Conservation (phyloP, 2,329 filamentous ascomycete species). For the Alternaria gansuensis region DNA sequence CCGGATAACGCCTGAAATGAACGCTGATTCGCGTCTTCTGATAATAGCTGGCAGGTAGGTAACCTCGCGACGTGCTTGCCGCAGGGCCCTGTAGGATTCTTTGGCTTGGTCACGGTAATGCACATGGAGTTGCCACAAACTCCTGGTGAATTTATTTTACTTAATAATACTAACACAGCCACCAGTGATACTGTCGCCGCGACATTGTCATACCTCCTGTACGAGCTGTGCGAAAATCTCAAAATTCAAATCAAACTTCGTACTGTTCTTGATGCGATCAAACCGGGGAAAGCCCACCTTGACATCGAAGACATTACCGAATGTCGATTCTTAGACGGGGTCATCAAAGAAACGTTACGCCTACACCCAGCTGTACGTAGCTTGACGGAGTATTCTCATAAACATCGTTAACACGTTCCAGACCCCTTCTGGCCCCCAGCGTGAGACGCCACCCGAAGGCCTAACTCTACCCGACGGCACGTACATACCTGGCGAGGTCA, state of each 20-base stretch:
- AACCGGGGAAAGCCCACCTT: constrained; percentile 33
- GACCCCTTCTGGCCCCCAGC: constrained; percentile 45
- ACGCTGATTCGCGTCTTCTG: constrained; percentile 40
- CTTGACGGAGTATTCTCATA: not conserved
- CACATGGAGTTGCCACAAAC: not conserved
- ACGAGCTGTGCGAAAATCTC: constrained; percentile 43
- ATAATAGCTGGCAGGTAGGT: constrained; percentile 46
- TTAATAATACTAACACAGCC: not conserved
- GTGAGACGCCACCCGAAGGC: constrained; percentile 47
- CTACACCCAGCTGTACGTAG: constrained; percentile 40
- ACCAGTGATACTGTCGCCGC: constrained; percentile 43
- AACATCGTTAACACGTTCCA: constrained; percentile 6
- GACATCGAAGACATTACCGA: constrained; percentile 40
- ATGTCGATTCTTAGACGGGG: constrained; percentile 42
- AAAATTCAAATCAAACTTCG: constrained; percentile 36
- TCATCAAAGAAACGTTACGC: constrained; percentile 45
- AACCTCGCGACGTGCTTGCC: not conserved
- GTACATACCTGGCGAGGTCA: constrained; percentile 43
- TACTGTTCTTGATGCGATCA: constrained; percentile 29
- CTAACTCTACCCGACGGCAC: constrained; percentile 42
- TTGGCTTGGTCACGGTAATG: not conserved
- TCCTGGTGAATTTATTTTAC: not conserved
- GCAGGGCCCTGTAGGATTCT: not conserved
- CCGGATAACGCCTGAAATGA: constrained; percentile 35
- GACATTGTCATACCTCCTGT: constrained; percentile 41